Conservation (phyloP, 345 rosid species). For the Cardamine chenopodiifolia region DNA sequence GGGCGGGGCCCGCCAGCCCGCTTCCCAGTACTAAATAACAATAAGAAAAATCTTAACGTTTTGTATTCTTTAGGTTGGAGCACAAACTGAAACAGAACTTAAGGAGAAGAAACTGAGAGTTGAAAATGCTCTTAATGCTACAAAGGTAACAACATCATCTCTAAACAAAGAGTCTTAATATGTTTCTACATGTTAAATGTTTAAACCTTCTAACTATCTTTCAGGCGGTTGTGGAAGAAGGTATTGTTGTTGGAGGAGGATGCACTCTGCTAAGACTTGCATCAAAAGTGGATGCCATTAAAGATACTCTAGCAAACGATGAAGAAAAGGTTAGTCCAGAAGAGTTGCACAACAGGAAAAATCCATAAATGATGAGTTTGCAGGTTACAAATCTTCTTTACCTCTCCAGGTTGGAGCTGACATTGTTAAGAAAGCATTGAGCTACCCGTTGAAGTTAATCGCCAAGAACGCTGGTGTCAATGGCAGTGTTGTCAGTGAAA, state of each 20-base stretch:
- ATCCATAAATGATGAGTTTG: background rate
- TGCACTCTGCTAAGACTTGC: constrained; percentile 73
- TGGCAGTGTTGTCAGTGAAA: constrained; percentile 89
- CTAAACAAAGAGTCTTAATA: background rate
- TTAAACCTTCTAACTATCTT: background rate
- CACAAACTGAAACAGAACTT: constrained; percentile 82
- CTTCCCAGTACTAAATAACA: no score
- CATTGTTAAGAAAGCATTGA: constrained; percentile 77
- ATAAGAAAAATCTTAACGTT: background rate
- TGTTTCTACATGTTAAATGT: constrained; percentile 14
- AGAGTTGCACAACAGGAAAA: background rate
- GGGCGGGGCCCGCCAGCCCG: no score
- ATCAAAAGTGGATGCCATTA: constrained; percentile 68
- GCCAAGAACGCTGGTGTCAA: constrained; percentile 94
- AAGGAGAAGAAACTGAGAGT: constrained; percentile 94
- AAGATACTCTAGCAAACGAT: constrained; percentile 65
- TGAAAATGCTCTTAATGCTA: constrained; percentile 94
- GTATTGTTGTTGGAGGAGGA: constrained; percentile 81
- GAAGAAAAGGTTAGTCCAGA: constrained; percentile 68
- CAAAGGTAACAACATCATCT: constrained; percentile 59
- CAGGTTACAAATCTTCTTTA: background rate
- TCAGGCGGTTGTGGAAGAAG: constrained; percentile 77
- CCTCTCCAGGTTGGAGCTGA: constrained; percentile 85
- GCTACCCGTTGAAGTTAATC: constrained; percentile 82
- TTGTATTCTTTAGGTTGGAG: constrained; percentile 55